Percentiles rank a stretch among this genome's conserved stretches.
Conservation (phyloP, 805 yeast species). For the Pichia kluyveri region DNA sequence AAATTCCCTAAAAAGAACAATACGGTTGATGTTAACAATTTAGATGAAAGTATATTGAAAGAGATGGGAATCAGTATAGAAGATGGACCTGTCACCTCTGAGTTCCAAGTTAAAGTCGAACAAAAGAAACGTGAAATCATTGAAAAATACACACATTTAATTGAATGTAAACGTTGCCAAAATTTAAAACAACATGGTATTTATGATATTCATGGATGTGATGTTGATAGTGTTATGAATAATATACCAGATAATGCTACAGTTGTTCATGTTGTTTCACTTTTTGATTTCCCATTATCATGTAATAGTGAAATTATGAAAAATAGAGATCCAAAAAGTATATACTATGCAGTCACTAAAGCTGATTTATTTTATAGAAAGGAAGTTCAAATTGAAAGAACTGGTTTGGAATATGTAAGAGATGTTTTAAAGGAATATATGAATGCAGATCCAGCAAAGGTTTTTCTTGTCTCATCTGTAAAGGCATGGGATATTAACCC, state of each 20-base stretch:
- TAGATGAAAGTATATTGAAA: not conserved
- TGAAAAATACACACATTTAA: not conserved
- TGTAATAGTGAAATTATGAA: conserved; percentile 30
- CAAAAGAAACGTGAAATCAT: not conserved
- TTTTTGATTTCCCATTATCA: conserved; percentile 66
- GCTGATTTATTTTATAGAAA: conserved; percentile 27
- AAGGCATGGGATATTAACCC: conserved; percentile 42
- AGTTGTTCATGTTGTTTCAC: conserved; percentile 53
- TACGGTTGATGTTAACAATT: not conserved
- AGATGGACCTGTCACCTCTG: not conserved
- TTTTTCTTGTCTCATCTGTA: conserved; percentile 42
- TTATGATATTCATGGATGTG: not conserved
- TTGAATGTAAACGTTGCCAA: conserved; percentile 5
- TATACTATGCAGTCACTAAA: conserved; percentile 35
- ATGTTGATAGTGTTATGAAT: conserved; percentile 24
- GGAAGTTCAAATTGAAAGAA: conserved; percentile 14
- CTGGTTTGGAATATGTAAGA: conserved; percentile 24
- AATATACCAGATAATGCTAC: conserved; percentile 36
- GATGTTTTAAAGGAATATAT: conserved; percentile 24
- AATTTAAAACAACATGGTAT: conserved; percentile 4
- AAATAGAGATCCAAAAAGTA: conserved; percentile 25
- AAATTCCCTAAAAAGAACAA: not conserved
- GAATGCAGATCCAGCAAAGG: conserved; percentile 25
- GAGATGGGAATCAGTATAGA: not conserved
- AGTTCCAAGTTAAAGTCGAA: not conserved